These are phyloP conservation scores for Coffea canephora DNA, from an alignment of 257 asterid genomes.

Conservation along the genomic window DNA sequence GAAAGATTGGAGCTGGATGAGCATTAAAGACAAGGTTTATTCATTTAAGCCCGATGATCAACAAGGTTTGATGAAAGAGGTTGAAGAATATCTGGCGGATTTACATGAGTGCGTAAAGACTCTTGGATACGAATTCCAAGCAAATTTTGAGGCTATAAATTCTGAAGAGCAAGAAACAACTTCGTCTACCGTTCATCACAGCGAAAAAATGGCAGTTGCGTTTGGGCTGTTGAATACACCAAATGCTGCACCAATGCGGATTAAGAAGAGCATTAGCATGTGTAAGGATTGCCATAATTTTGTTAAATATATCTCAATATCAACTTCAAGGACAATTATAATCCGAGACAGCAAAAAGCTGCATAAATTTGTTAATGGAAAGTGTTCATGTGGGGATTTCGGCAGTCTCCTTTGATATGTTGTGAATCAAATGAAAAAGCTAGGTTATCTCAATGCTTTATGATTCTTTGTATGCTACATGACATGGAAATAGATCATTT, in stretches of 20 bases:
- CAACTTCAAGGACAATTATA: constrained; percentile 58
- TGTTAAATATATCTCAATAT: constrained; percentile 51
- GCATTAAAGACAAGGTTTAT: constrained; percentile 60
- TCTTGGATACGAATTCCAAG: constrained; percentile 46
- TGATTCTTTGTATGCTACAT: background rate
- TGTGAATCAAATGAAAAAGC: background rate
- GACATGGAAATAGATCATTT: background rate
- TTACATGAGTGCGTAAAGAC: constrained; percentile 42
- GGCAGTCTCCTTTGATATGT: constrained; percentile 44
- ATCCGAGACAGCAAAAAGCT: constrained; percentile 74
- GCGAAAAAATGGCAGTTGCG: constrained; percentile 83
- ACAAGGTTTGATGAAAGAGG: constrained; percentile 30
- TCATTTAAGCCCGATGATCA: constrained; percentile 50
- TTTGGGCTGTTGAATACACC: constrained; percentile 61
- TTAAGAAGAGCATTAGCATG: constrained; percentile 72
- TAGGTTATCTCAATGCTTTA: background rate
- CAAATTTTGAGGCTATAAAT: constrained; percentile 25
- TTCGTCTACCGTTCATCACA: constrained; percentile 45
- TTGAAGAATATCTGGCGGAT: constrained; percentile 36
- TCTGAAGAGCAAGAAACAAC: constrained; percentile 36
- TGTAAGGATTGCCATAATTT: constrained; percentile 85
- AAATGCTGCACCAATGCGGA: constrained; percentile 41
- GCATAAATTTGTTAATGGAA: constrained; percentile 66
- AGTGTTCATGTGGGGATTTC: constrained; percentile 88
- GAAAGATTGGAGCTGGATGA: constrained; percentile 82